Evolutionary conservation across 768 basidiomycete genomes (phyloP), one percentile per base, ranked within the genome.

Genomic region (Atractiella rhizophila): DNA sequence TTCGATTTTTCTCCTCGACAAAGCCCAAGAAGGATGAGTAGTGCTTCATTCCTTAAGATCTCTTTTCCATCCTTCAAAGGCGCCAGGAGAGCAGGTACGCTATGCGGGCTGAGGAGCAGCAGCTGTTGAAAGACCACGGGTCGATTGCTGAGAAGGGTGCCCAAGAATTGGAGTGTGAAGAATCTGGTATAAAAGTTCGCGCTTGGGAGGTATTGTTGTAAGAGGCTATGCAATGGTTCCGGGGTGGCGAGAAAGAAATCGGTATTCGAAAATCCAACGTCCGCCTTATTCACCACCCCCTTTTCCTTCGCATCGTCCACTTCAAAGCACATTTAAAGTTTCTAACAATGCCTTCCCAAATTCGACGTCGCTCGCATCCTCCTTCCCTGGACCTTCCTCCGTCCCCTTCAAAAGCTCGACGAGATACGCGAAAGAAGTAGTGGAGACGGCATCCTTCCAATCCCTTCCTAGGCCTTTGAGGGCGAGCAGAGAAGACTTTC

Each of bases 281-380:
- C 47, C 15, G 41, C 46, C 45, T 43, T 51, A 44, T 11, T 47
- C 43, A 34, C 19, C 38, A 44, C 38, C 24, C 40, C 40, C 15
- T 39, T 24, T 13, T 19, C 43, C 28, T 44, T 20, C 27, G 58
- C 56, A 39, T 63, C 76, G 15, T 59, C 56, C 4, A 68, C 66
- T 54, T 94, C 83, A 91, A 23, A 98, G 66, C 45, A 73, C 60
- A 54, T 71, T 68, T 40, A 96, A 62, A 1, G 83, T 91, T 62
- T 98, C 91, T 51, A 98, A 62, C 4, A 75, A 74, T 18, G 85
- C 86, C 55, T 81, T 91, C 1, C 76, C 86, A 45, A 78, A 80
- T 52, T 96, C 91, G 4, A 73, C 65, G 57, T 98, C 91, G 13
- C 82, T 85, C 18, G 94, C 78, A 44, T 91, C 81, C 60, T 62